A percentile compares a stretch with the other conserved stretches of the same genome.
Evolutionary conservation across 2,329 filamentous ascomycete species (phyloP).

Genomic region (Epichloe hybrida): DNA sequence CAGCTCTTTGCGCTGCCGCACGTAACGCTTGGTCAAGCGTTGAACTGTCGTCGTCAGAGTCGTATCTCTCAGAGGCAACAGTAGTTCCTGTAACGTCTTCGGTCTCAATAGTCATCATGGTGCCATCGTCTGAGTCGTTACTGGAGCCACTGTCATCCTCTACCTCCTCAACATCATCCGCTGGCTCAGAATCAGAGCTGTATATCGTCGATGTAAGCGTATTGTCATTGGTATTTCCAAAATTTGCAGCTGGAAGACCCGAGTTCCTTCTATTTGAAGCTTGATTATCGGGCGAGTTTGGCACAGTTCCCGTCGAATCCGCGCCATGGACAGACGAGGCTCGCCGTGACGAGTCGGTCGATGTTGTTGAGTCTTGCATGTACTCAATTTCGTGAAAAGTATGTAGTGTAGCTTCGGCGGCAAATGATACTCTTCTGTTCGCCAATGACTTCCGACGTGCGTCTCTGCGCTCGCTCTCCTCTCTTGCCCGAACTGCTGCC

Average conservation of each 20-base stretch:
- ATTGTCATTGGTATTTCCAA: constrained; percentile 51
- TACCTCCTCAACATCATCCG: constrained; percentile 41
- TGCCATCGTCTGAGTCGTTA: constrained; percentile 58
- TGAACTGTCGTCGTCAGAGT: constrained; percentile 53
- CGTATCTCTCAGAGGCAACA: constrained; percentile 45
- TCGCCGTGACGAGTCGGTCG: constrained; percentile 61
- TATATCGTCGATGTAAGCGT: constrained; percentile 66
- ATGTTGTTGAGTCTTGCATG: constrained; percentile 72
- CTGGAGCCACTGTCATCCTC: constrained; percentile 33
- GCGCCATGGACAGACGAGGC: constrained; percentile 43
- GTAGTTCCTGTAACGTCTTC: constrained; percentile 64
- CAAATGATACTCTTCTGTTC: constrained; percentile 89
- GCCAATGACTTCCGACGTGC: constrained; percentile 85
- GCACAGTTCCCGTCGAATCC: constrained; percentile 25
- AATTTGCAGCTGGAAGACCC: constrained; percentile 48
- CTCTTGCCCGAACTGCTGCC: constrained; percentile 53
- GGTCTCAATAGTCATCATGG: constrained; percentile 69
- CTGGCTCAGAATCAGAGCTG: constrained; percentile 51
- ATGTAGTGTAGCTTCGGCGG: constrained; percentile 90
- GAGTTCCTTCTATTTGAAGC: constrained; percentile 52
- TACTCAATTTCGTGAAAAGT: constrained; percentile 94
- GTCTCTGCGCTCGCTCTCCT: constrained; percentile 66
- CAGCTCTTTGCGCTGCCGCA: constrained; percentile 61
- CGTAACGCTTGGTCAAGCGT: constrained; percentile 66
- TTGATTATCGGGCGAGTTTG: constrained; percentile 51